phyloP scores from a whole-genome alignment of 345 rosid genomes.

The Aquilaria malaccensis region DNA sequence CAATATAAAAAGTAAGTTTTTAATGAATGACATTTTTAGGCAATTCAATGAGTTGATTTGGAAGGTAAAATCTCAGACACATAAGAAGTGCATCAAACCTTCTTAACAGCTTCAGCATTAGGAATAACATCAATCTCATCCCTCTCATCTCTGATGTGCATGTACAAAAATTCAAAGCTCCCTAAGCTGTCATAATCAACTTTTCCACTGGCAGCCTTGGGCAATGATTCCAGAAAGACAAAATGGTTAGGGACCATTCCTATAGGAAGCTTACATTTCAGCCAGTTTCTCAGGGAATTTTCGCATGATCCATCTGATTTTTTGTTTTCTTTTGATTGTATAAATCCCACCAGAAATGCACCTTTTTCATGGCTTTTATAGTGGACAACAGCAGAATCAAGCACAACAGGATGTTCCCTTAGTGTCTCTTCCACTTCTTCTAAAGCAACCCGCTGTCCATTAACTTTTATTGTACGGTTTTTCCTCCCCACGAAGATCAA shows the following conservation, averaged over 20 bases:
- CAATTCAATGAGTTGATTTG: no score
- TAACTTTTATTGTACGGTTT: slow-evolving; percentile 70
- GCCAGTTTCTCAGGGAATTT: slow-evolving; percentile 51
- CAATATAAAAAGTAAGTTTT: no score
- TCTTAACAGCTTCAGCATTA: slow-evolving; percentile 52
- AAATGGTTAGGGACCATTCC: slow-evolving; percentile 67
- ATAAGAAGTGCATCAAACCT: slow-evolving; percentile 37
- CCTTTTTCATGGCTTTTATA: slow-evolving; percentile 31
- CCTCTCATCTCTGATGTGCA: slow-evolving; percentile 25
- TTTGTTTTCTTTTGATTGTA: slow-evolving; percentile 37
- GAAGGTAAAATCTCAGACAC: not conserved
- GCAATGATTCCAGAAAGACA: slow-evolving; percentile 48
- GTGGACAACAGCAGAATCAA: slow-evolving; percentile 61
- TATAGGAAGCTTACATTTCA: slow-evolving; percentile 54
- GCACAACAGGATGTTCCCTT: slow-evolving; percentile 45
- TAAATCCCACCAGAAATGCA: slow-evolving; percentile 47
- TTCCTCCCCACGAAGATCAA: slow-evolving; percentile 77
- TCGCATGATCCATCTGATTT: slow-evolving; percentile 26
- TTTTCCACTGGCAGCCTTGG: slow-evolving; percentile 75
- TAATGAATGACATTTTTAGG: no score
- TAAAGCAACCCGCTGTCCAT: slow-evolving; percentile 77
- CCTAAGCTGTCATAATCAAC: slow-evolving; percentile 60
- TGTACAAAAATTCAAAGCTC: slow-evolving; percentile 19
- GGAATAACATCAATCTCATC: slow-evolving; percentile 14
- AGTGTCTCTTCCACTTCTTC: slow-evolving; percentile 73